Conservation (phyloP, 495 filamentous ascomycete genomes). For the Aspergillus cavernicola region DNA sequence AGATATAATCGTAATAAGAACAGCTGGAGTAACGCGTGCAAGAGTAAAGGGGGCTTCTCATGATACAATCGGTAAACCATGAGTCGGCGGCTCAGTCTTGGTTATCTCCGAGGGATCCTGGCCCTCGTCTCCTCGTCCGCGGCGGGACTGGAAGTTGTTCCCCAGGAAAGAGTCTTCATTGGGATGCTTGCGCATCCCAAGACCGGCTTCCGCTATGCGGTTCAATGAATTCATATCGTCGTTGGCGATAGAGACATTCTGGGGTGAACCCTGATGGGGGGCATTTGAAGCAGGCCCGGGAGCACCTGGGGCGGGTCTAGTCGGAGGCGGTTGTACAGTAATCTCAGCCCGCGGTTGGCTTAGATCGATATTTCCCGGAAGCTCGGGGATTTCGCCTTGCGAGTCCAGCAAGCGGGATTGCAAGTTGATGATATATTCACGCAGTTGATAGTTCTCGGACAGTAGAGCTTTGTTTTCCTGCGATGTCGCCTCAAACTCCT, state of each 20-base stretch:
- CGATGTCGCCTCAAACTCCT: conserved; percentile 65
- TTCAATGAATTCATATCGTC: conserved; percentile 47
- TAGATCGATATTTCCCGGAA: conserved; percentile 63
- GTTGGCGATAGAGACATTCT: conserved; percentile 23
- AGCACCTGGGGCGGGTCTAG: conserved; percentile 14
- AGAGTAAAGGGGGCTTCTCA: too few relatives aligned
- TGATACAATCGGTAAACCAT: conserved; percentile 31
- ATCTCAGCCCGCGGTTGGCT: conserved; percentile 38
- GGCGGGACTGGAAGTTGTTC: conserved; percentile 34
- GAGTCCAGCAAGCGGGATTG: conserved; percentile 85
- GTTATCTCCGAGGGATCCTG: conserved; percentile 27
- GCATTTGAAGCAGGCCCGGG: conserved; percentile 8
- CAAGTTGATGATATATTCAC: conserved; percentile 86
- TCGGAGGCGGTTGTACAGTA: conserved; percentile 15
- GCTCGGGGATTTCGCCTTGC: conserved; percentile 77
- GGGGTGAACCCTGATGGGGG: conserved; percentile 26
- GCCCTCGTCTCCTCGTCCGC: conserved; percentile 31
- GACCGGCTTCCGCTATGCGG: conserved; percentile 43
- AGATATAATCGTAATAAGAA: not conserved
- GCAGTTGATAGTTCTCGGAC: conserved; percentile 81
- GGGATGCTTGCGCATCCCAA: conserved; percentile 46
- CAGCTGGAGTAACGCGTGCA: not conserved
- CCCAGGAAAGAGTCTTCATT: conserved; percentile 32
- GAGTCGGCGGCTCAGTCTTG: conserved; percentile 29
- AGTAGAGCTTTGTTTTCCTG: conserved; percentile 71